A percentile compares a stretch with the other conserved stretches of the same genome.
phyloP scores from a whole-genome alignment of 805 yeast genomes.

The Vanderwaltozyma polyspora region DNA sequence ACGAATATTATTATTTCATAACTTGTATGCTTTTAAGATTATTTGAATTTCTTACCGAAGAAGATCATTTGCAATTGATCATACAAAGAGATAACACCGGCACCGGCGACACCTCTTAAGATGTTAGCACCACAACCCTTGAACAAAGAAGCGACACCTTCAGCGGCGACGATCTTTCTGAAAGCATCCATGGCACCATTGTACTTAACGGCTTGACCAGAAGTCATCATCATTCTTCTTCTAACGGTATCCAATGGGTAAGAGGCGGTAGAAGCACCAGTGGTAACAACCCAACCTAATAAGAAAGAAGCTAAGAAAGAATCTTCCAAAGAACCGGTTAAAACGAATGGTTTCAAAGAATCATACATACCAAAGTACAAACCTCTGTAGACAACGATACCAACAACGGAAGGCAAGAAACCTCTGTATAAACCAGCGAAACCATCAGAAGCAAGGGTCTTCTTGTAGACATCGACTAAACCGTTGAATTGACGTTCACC shows the following conservation, averaged over 20 bases:
- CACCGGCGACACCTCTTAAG: slow-evolving; percentile 99
- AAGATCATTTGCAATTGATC: slow-evolving; percentile 91
- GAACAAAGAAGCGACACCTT: slow-evolving; percentile 88
- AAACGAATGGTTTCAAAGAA: slow-evolving; percentile 88
- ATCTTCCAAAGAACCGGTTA: slow-evolving; percentile 91
- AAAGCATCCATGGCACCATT: slow-evolving; percentile 90
- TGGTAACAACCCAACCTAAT: slow-evolving; percentile 96
- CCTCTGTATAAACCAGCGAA: slow-evolving; percentile 98
- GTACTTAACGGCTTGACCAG: slow-evolving; percentile 97
- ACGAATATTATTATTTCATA: not conserved
- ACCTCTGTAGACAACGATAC: slow-evolving; percentile 99
- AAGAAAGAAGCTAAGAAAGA: slow-evolving; percentile 90
- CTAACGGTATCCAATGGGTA: slow-evolving; percentile 98
- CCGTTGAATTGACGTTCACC: slow-evolving; percentile 98
- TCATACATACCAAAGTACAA: slow-evolving; percentile 96
- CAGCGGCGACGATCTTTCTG: slow-evolving; percentile 86
- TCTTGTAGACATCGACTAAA: slow-evolving; percentile 89
- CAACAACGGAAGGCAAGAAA: slow-evolving; percentile 96
- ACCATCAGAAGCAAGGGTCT: slow-evolving; percentile 93
- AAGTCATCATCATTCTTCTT: slow-evolving; percentile 99
- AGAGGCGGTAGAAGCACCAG: slow-evolving; percentile 97
- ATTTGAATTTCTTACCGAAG: slow-evolving; percentile 91
- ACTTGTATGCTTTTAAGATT: slow-evolving; percentile 15
- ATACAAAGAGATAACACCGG: slow-evolving; percentile 97
- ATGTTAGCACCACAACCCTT: slow-evolving; percentile 99